Evolutionary conservation across 805 yeast species (phyloP).

Genomic region (Phaffomyces opuntiae): DNA sequence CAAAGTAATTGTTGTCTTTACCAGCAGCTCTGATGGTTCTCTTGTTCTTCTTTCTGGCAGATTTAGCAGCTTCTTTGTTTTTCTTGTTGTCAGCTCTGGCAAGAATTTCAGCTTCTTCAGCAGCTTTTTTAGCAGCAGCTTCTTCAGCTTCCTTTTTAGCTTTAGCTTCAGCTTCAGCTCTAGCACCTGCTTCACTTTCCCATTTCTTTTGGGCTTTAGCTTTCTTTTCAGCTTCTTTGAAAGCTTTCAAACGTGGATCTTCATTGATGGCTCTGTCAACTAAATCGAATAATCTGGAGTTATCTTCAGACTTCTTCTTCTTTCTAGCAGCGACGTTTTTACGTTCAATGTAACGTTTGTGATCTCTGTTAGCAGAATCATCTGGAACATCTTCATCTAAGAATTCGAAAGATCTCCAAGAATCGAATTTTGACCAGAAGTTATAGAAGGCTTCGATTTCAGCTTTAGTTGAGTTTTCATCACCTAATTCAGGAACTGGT

Average conservation of each 20-base stretch:
- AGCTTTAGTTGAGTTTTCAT: slow-evolving; percentile 55
- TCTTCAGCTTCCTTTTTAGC: slow-evolving; percentile 86
- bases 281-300: slow-evolving; percentile 75
- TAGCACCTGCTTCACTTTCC: slow-evolving; percentile 97
- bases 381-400: slow-evolving; percentile 99
- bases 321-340: slow-evolving; percentile 94
- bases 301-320: slow-evolving; percentile 97
- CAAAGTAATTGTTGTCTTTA: slow-evolving; percentile 81
- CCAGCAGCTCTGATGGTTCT: slow-evolving; percentile 75
- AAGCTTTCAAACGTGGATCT: slow-evolving; percentile 91
- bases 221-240: slow-evolving; percentile 90
- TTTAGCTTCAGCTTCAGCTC: slow-evolving; percentile 93
- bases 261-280: slow-evolving; percentile 83
- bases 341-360: slow-evolving; percentile 97
- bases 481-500: slow-evolving; percentile 84
- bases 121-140: slow-evolving; percentile 72
- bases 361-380: slow-evolving; percentile 98
- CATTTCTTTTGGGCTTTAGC: slow-evolving; percentile 93
- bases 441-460: slow-evolving; percentile 85
- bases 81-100: slow-evolving; percentile 80
- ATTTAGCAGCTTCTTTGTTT: slow-evolving; percentile 89
- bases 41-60: slow-evolving; percentile 92
- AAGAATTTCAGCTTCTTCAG: slow-evolving; percentile 57
- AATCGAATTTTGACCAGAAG: slow-evolving; percentile 91
- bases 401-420: slow-evolving; percentile 98